phyloP scores from a whole-genome alignment of 805 yeast species.

The Barnettozyma sucrosica region DNA sequence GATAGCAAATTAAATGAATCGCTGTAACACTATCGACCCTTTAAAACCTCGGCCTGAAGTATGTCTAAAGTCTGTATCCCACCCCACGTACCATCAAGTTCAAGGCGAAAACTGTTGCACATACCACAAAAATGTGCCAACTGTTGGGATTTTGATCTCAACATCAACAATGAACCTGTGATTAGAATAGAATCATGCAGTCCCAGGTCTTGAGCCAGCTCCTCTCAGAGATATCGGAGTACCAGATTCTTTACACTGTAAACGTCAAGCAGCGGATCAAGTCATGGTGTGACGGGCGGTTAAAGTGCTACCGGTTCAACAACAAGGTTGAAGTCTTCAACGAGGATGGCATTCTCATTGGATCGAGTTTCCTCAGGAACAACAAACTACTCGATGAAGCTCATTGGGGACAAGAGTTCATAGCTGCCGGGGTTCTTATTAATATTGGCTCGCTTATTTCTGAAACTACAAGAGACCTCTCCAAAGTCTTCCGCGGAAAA shows the following conservation, averaged over 20 bases:
- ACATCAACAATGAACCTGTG: no score
- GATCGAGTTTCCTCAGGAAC: slow-evolving; percentile 15
- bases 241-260: slow-evolving; percentile 17
- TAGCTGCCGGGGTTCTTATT: slow-evolving; percentile 16
- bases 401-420: slow-evolving; percentile 15
- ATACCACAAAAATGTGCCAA: not conserved
- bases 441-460: slow-evolving; percentile 12
- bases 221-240: slow-evolving; percentile 21
- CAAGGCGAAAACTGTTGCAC: not conserved
- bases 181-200: not conserved
- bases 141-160: not conserved
- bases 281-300: slow-evolving; percentile 23
- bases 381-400: slow-evolving; percentile 7
- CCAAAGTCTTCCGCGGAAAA: slow-evolving; percentile 13
- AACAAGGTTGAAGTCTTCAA: slow-evolving; percentile 18
- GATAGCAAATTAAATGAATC: no score
- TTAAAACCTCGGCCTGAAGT: no score
- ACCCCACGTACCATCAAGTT: no score
- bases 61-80: no score
- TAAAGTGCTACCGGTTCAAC: slow-evolving; percentile 19
- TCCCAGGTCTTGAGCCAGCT: slow-evolving; percentile 4
- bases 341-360: slow-evolving; percentile 13
- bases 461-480: slow-evolving; percentile 15
- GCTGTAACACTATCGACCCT: no score
- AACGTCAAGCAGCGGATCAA: slow-evolving; percentile 20